phyloP scores from a whole-genome alignment of 2,329 filamentous ascomycete genomes.

The Huntiella bhutanensis region DNA sequence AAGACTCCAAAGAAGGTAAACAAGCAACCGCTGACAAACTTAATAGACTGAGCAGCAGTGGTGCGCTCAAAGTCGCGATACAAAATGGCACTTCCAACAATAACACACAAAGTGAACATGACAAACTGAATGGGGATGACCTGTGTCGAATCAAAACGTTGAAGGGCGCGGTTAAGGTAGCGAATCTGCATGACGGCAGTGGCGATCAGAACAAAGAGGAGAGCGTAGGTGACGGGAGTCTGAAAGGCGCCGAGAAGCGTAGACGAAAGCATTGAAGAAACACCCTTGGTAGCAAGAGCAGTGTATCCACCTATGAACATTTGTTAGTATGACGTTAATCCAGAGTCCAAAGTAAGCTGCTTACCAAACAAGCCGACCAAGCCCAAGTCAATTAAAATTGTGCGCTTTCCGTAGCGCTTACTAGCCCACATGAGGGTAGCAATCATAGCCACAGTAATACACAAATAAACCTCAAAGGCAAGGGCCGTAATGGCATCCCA shows the following conservation, averaged over 20 bases:
- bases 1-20: constrained; percentile 95
- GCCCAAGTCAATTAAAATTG: constrained; percentile 79
- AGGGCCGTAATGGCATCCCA: constrained; percentile 73
- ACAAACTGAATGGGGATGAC: constrained; percentile 98
- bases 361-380: constrained; percentile 83
- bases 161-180: constrained; percentile 74
- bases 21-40: constrained; percentile 79
- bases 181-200: constrained; percentile 95
- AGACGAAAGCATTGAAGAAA: constrained; percentile 84
- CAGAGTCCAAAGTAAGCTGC: constrained; percentile 14
- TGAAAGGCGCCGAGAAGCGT: constrained; percentile 76
- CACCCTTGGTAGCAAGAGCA: constrained; percentile 88
- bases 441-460: constrained; percentile 56
- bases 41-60: constrained; percentile 49
- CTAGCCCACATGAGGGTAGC: constrained; percentile 63
- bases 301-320: constrained; percentile 56
- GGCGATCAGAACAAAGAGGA: constrained; percentile 58
- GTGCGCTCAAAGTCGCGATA: constrained; percentile 90
- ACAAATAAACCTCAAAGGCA: constrained; percentile 83
- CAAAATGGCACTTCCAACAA: constrained; percentile 77
- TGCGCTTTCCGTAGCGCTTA: constrained; percentile 62
- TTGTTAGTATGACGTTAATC: constrained; percentile 8
- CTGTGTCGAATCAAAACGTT: constrained; percentile 90
- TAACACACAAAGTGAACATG: constrained; percentile 86
- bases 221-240: constrained; percentile 76